Conservation (phyloP, 352 stramenopile genomes). For the Globisporangium spiculum region DNA sequence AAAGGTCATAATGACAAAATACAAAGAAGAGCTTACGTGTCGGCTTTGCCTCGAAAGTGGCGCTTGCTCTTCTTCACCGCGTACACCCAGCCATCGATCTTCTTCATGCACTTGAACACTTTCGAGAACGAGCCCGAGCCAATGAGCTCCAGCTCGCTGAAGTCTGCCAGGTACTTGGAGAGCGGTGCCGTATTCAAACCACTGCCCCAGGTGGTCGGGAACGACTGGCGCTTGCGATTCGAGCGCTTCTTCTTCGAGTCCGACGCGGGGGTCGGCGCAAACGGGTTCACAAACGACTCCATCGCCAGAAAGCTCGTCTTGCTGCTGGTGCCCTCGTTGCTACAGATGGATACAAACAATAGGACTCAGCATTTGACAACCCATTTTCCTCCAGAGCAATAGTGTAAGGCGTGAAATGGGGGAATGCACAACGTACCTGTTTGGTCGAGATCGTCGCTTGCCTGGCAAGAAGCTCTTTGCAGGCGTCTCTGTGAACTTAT, state of each 20-base stretch:
- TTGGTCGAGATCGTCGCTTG: slow-evolving; percentile 28
- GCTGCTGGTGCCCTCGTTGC: slow-evolving; percentile 6
- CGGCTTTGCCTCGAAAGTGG: slow-evolving; percentile 73
- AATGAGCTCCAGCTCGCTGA: slow-evolving; percentile 71
- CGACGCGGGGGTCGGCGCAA: slow-evolving; percentile 49
- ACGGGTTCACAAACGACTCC: slow-evolving; percentile 70
- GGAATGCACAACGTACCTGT: neutral
- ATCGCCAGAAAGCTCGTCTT: slow-evolving; percentile 21
- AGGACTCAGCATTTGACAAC: neutral
- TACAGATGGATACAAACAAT: neutral
- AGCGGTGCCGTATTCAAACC: slow-evolving; percentile 32
- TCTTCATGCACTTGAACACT: slow-evolving; percentile 85
- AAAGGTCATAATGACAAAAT: neutral
- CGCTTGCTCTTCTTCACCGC: slow-evolving; percentile 88
- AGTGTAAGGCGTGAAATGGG: neutral
- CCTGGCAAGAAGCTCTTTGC: slow-evolving; percentile 22
- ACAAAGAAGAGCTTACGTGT: slow-evolving; percentile 57
- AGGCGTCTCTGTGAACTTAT: slow-evolving; percentile 19
- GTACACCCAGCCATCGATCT: slow-evolving; percentile 85
- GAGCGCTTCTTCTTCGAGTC: slow-evolving; percentile 62
- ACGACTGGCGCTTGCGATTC: slow-evolving; percentile 64
- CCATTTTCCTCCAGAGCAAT: neutral
- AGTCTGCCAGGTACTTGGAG: slow-evolving; percentile 79
- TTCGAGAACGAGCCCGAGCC: slow-evolving; percentile 86
- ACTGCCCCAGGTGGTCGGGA: slow-evolving; percentile 42